These are phyloP conservation scores for Penicillium soppii DNA, from an alignment of 495 filamentous ascomycete species.

Conservation along the genomic window DNA sequence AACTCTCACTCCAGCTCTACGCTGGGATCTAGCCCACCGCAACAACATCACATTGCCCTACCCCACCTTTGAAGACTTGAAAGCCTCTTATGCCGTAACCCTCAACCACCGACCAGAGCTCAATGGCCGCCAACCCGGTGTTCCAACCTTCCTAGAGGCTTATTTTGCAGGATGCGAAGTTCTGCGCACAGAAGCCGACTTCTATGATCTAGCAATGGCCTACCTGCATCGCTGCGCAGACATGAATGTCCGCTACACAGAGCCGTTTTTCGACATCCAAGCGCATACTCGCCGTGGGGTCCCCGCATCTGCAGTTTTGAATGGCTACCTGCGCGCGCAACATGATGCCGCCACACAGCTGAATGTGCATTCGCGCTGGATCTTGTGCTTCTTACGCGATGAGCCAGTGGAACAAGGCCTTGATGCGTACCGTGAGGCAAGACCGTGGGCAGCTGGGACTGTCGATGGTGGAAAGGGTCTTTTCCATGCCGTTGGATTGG, in stretches of 20 bases:
- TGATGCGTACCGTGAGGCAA: slow-evolving; percentile 22
- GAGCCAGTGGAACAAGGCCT: slow-evolving; percentile 26
- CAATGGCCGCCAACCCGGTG: slow-evolving; percentile 29
- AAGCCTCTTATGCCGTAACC: slow-evolving; percentile 33
- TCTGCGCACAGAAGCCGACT: slow-evolving; percentile 36
- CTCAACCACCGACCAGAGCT: slow-evolving; percentile 34
- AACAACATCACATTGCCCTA: slow-evolving; percentile 35
- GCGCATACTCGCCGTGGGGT: slow-evolving; percentile 40
- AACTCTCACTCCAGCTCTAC: slow-evolving; percentile 36
- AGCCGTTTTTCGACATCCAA: slow-evolving; percentile 46
- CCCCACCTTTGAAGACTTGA: slow-evolving; percentile 27
- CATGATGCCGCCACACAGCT: slow-evolving; percentile 22
- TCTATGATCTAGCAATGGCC: slow-evolving; percentile 42
- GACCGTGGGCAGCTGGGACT: slow-evolving; percentile 28
- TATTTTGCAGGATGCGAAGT: slow-evolving; percentile 43
- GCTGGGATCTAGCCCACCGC: slow-evolving; percentile 38
- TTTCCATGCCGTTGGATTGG: slow-evolving; percentile 43
- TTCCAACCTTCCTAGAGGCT: slow-evolving; percentile 40
- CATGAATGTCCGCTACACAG: slow-evolving; percentile 44
- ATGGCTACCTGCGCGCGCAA: slow-evolving; percentile 37
- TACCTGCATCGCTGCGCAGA: slow-evolving; percentile 30
- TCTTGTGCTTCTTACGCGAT: slow-evolving; percentile 44
- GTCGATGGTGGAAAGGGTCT: slow-evolving; percentile 29
- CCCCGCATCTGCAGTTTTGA: slow-evolving; percentile 28
- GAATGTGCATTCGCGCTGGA: slow-evolving; percentile 33